These are phyloP conservation scores for Teunomyces barrocoloradensis DNA, from an alignment of 805 yeast genomes.

Conservation along the genomic window DNA sequence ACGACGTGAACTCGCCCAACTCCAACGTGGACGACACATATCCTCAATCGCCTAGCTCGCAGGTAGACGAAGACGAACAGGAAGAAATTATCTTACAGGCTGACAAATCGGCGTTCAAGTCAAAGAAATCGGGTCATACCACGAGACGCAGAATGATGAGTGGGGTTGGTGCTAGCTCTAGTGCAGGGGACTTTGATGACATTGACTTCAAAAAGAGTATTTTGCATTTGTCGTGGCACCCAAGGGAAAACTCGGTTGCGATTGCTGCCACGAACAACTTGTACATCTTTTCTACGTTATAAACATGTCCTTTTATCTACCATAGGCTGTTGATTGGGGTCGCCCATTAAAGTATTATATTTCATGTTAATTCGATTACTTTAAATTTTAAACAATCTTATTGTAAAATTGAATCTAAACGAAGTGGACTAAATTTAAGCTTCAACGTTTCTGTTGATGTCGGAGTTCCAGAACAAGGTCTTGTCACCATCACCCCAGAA, in stretches of 20 bases:
- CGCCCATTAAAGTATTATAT: not conserved
- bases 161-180: constrained; percentile 44
- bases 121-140: constrained; percentile 54
- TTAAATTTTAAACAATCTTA: not conserved
- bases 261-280: constrained; percentile 97
- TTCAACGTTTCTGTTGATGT: constrained; percentile 81
- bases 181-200: constrained; percentile 68
- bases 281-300: constrained; percentile 76
- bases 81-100: constrained; percentile 84
- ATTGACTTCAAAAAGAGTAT: constrained; percentile 94
- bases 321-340: not conserved
- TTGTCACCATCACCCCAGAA: constrained; percentile 99
- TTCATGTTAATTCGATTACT: constrained; percentile 3
- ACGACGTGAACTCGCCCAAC: constrained; percentile 44
- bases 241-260: constrained; percentile 92
- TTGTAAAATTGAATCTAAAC: not conserved
- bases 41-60: constrained; percentile 34
- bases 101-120: constrained; percentile 94
- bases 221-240: constrained; percentile 97
- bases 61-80: constrained; percentile 36
- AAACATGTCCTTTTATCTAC: constrained; percentile 1
- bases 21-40: constrained; percentile 15
- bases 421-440: constrained; percentile 11
- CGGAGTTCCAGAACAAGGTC: constrained; percentile 95
- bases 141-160: constrained; percentile 51